Conservation (phyloP, 306 rosid genomes). For the Rosa persica region DNA sequence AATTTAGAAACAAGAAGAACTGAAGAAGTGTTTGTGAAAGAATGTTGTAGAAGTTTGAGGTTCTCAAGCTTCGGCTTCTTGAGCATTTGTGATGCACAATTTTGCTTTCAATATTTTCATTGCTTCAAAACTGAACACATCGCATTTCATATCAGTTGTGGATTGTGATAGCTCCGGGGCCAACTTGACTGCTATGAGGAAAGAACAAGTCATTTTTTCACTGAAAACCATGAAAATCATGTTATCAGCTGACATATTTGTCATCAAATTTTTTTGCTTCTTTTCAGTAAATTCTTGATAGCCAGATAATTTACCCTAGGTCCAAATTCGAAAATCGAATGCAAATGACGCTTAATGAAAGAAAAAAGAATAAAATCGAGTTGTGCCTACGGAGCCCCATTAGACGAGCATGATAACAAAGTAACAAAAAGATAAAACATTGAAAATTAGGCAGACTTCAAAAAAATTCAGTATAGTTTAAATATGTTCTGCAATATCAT, state of each 20-base stretch:
- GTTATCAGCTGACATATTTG: background rate
- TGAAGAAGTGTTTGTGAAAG: background rate
- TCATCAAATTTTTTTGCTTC: too few species aligned
- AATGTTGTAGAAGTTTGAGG: slow-evolving; percentile 7
- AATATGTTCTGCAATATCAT: too few species aligned
- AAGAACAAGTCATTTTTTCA: background rate
- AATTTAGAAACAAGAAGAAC: background rate
- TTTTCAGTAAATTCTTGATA: background rate
- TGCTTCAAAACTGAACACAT: background rate
- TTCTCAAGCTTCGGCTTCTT: background rate
- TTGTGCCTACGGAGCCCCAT: too few species aligned
- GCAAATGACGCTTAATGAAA: background rate
- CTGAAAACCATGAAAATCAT: background rate
- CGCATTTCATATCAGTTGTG: background rate
- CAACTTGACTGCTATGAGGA: background rate
- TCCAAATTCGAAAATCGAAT: background rate
- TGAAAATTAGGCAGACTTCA: too few species aligned
- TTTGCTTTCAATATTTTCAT: background rate
- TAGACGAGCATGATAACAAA: too few species aligned
- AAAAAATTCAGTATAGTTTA: too few species aligned
- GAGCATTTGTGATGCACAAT: slow-evolving; percentile 13
- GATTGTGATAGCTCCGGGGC: background rate
- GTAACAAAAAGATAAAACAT: too few species aligned
- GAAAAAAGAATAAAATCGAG: background rate
- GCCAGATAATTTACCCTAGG: background rate